These are phyloP conservation scores for Podaxis sp. DNA, from an alignment of 768 basidiomycete genomes.

Conservation along the genomic window DNA sequence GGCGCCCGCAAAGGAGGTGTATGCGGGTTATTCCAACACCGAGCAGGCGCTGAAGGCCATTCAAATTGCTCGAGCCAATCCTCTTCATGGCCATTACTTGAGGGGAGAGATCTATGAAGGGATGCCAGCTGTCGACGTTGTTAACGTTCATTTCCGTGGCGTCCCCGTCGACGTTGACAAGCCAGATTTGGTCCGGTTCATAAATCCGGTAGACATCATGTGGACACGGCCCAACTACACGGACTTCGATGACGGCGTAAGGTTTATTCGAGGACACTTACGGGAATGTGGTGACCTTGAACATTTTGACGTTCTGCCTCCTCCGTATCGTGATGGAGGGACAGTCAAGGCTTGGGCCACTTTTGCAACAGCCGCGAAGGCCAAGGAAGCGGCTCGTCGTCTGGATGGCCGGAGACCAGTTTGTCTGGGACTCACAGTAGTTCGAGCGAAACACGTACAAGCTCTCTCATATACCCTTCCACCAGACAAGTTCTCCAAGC, in stretches of 20 bases:
- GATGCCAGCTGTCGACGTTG: constrained; percentile 53
- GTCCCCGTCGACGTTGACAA: constrained; percentile 46
- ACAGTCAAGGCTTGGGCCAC: constrained; percentile 52
- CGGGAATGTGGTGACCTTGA: constrained; percentile 25
- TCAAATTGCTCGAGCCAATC: constrained; percentile 32
- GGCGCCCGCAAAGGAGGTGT: constrained; percentile 54
- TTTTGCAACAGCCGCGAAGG: constrained; percentile 51
- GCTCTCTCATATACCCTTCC: constrained; percentile 47
- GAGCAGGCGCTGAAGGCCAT: constrained; percentile 53
- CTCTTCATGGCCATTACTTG: constrained; percentile 39
- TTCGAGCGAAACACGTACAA: constrained; percentile 54
- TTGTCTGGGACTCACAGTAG: constrained; percentile 41
- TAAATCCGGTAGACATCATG: constrained; percentile 47
- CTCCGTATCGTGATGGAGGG: constrained; percentile 51
- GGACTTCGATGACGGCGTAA: constrained; percentile 33
- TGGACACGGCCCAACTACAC: constrained; percentile 46
- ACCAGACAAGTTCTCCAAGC: constrained; percentile 31
- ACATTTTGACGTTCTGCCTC: constrained; percentile 27
- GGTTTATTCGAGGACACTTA: constrained; percentile 34
- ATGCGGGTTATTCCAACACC: constrained; percentile 56
- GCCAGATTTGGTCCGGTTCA: constrained; percentile 43
- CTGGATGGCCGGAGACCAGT: constrained; percentile 46
- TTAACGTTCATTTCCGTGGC: constrained; percentile 59
- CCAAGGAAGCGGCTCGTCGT: constrained; percentile 44
- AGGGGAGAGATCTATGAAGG: constrained; percentile 52